phyloP scores from a whole-genome alignment of 257 asterid genomes.

The Primulina huaijiensis region DNA sequence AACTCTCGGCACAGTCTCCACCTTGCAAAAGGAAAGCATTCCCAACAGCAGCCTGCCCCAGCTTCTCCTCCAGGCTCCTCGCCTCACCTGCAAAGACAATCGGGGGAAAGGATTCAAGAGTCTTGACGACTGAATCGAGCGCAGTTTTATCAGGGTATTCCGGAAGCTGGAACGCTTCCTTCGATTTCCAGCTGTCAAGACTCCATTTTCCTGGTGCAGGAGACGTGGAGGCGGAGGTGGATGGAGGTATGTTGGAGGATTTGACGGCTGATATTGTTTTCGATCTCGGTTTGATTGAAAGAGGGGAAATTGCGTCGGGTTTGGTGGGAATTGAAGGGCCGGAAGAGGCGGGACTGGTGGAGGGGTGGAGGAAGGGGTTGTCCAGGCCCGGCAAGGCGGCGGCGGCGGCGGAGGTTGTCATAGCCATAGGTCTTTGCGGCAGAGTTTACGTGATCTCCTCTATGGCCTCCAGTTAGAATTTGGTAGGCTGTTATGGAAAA shows the following conservation, averaged over 20 bases:
- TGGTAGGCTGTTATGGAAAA: not conserved
- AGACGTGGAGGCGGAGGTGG: slow-evolving; percentile 21
- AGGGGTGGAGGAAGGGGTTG: slow-evolving; percentile 13
- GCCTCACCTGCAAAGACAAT: slow-evolving; percentile 64
- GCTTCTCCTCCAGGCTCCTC: slow-evolving; percentile 48
- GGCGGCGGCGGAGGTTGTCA: slow-evolving; percentile 16
- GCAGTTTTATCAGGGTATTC: slow-evolving; percentile 40
- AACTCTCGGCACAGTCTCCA: slow-evolving; percentile 68
- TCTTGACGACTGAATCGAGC: slow-evolving; percentile 39
- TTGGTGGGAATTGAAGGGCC: slow-evolving; percentile 17
- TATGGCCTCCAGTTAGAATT: not conserved
- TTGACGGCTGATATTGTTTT: slow-evolving; percentile 45
- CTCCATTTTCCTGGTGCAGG: slow-evolving; percentile 32
- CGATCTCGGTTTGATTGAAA: slow-evolving; percentile 23
- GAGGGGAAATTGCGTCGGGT: slow-evolving; percentile 24
- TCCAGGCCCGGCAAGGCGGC: slow-evolving; percentile 8
- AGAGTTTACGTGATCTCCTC: not conserved
- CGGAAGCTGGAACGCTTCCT: slow-evolving; percentile 46
- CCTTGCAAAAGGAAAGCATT: slow-evolving; percentile 54
- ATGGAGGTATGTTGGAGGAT: slow-evolving; percentile 31
- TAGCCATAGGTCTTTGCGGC: slow-evolving; percentile 31
- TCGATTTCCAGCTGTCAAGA: slow-evolving; percentile 50
- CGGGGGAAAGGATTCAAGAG: slow-evolving; percentile 51
- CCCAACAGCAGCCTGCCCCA: slow-evolving; percentile 56
- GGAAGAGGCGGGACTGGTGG: slow-evolving; percentile 17